phyloP scores from a whole-genome alignment of 805 yeast genomes.

The Metschnikowia arizonensis region DNA sequence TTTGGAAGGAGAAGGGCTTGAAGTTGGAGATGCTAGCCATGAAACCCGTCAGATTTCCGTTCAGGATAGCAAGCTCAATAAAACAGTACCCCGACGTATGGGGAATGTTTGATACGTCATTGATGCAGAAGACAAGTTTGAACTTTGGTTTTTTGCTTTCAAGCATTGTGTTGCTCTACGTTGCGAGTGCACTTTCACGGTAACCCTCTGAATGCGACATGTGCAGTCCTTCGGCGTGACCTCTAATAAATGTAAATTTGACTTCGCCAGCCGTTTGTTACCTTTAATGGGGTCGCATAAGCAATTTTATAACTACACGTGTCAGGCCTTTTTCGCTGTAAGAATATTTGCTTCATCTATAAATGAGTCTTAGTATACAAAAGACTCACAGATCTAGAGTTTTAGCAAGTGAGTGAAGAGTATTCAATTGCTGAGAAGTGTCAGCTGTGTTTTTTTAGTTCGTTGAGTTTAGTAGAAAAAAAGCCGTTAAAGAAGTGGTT shows the following conservation, averaged over 20 bases:
- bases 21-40: slow-evolving; percentile 13
- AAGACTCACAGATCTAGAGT: too few species aligned
- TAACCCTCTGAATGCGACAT: not conserved
- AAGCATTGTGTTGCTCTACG: slow-evolving; percentile 12
- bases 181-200: not conserved
- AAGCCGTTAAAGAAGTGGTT: too few species aligned
- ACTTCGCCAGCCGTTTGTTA: not conserved
- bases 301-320: not conserved
- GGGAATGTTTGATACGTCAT: slow-evolving; percentile 81
- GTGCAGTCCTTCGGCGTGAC: not conserved
- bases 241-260: not conserved
- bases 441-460: too few species aligned
- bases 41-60: slow-evolving; percentile 29
- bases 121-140: slow-evolving; percentile 51
- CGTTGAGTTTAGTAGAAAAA: too few species aligned
- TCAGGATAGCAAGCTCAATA: slow-evolving; percentile 60
- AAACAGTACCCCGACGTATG: slow-evolving; percentile 66
- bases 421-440: too few species aligned
- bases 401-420: too few species aligned
- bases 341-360: not conserved
- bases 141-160: slow-evolving; percentile 54
- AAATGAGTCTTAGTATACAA: too few species aligned
- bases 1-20: slow-evolving; percentile 14
- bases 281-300: not conserved
- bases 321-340: not conserved